phyloP scores from a whole-genome alignment of 148 eudicot species.

The Beta vulgaris region DNA sequence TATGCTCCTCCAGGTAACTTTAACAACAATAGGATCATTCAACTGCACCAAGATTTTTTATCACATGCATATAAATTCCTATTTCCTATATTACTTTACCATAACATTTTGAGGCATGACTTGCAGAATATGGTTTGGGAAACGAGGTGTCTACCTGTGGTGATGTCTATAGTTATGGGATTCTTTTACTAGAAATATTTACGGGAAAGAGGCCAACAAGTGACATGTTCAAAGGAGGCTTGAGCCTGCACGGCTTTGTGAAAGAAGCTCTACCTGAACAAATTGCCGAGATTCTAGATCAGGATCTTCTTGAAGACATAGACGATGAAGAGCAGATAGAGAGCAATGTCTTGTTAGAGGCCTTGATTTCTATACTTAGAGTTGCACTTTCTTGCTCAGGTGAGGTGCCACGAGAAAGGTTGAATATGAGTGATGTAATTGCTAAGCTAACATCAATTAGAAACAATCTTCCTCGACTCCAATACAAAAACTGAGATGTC shows the following conservation, averaged over 20 bases:
- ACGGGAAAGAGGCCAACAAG: conserved; percentile 29
- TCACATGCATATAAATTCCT: background rate
- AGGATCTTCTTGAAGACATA: conserved; percentile 5
- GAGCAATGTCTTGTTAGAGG: background rate
- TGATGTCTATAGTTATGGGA: conserved; percentile 27
- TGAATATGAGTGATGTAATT: conserved; percentile 12
- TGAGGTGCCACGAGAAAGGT: conserved; percentile 8
- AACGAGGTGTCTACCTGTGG: conserved; percentile 23
- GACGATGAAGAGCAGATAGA: background rate
- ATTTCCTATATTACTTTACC: background rate
- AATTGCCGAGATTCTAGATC: conserved; percentile 8
- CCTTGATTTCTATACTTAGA: background rate
- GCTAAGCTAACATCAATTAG: conserved; percentile 2
- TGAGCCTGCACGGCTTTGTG: conserved; percentile 18
- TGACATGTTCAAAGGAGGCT: conserved; percentile 9
- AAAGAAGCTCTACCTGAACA: conserved; percentile 2
- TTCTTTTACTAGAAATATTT: conserved; percentile 22
- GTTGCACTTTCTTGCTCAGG: conserved; percentile 17
- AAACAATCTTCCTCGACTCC: conserved; percentile 10
- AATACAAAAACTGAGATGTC: background rate
- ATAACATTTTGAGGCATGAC: background rate
- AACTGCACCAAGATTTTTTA: too few relatives aligned
- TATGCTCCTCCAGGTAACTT: conserved; percentile 8
- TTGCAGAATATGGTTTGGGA: conserved; percentile 32
- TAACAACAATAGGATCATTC: too few relatives aligned